Percentiles rank a stretch among this genome's conserved stretches.
These are phyloP conservation scores for Paraphoma sp. DNA, from an alignment of 2,329 filamentous ascomycete genomes.

Conservation along the genomic window DNA sequence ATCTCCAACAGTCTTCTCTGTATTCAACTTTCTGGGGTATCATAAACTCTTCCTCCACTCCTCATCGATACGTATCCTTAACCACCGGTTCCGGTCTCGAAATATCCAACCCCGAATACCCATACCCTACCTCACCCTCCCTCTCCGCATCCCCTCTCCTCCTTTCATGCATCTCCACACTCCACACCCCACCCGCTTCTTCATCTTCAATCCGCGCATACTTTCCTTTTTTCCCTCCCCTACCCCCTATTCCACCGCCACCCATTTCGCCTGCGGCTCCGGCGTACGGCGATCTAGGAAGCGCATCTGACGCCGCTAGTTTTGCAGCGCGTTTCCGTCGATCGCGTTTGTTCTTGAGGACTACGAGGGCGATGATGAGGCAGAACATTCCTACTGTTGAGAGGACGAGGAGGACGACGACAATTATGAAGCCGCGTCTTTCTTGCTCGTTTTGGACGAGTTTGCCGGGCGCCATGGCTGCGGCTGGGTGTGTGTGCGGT, in stretches of 20 bases:
- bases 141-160: background rate
- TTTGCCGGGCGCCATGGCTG: no score
- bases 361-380: background rate
- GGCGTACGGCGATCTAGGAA: background rate
- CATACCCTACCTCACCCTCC: background rate
- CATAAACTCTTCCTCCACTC: no score
- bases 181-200: background rate
- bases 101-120: no score
- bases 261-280: background rate
- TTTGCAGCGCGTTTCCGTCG: background rate
- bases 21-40: no score
- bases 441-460: background rate
- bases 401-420: background rate
- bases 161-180: background rate
- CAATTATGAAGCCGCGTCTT: background rate
- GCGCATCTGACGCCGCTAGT: no score
- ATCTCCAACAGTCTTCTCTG: no score
- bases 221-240: background rate
- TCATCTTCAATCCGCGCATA: background rate
- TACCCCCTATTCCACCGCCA: background rate
- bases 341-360: background rate
- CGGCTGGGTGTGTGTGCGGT: no score
- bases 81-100: no score
- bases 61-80: no score
- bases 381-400: background rate